These are phyloP conservation scores for Solanum raphanifolium DNA, from an alignment of 257 asterid species.

Conservation along the genomic window DNA sequence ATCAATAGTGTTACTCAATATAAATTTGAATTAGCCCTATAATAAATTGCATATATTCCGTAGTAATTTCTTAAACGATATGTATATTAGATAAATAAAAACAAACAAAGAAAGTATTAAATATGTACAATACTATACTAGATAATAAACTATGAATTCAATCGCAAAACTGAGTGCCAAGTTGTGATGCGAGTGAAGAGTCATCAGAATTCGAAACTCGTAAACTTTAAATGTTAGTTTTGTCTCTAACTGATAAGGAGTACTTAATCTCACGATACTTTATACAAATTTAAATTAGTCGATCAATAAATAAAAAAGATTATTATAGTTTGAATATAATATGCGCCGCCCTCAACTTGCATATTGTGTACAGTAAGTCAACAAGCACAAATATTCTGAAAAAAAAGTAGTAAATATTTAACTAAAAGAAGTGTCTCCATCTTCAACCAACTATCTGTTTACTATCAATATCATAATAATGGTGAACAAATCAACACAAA, in stretches of 20 bases:
- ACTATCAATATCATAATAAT: not conserved
- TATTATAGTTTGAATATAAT: not conserved
- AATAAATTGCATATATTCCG: not conserved
- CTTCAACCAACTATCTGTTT: not conserved
- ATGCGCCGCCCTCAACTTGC: not conserved
- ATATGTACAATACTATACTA: too few species aligned
- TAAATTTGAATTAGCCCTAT: too few species aligned
- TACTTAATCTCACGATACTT: too few species aligned
- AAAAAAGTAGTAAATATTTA: not conserved
- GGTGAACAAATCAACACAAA: not conserved
- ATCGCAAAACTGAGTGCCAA: too few species aligned
- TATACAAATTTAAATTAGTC: not conserved
- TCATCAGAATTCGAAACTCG: not conserved
- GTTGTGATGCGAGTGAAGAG: not conserved
- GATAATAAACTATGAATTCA: too few species aligned
- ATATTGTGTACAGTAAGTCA: not conserved
- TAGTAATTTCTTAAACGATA: too few species aligned
- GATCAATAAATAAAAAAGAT: not conserved
- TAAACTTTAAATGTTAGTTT: too few species aligned
- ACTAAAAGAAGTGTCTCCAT: not conserved
- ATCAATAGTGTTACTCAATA: not conserved
- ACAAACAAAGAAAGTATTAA: too few species aligned
- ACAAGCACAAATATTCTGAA: not conserved
- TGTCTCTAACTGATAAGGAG: not conserved
- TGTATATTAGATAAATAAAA: too few species aligned